Base-by-base conservation (phyloP, 2,329 filamentous ascomycete genomes). In the Pezicula neosporulosa region DNA sequence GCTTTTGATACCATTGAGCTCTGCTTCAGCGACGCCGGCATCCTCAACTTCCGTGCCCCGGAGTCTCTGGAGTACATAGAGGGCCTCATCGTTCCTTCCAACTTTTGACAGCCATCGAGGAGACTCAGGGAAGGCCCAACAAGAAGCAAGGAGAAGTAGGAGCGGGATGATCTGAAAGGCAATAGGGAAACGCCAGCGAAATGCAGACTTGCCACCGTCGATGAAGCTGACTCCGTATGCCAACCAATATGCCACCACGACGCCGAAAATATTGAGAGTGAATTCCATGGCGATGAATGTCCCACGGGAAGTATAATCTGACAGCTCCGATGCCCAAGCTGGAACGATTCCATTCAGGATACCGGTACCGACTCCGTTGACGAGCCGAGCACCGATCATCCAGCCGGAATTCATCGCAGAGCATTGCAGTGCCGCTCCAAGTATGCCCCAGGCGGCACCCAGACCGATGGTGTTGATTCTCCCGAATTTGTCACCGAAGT, bases 401-500 rank as follows among this genome's bases (percentile, higher is more conserved):
- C 65, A 66, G 48, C 61, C 53, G 9, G 60, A 54, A 51, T 60
- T 63, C 42, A 60, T 56, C 18, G 49, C 42, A 16, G 49, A 48
- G 24, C 46, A 27, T 21, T 56, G 53, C 10, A 67, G 58, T 19
- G 64, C 63, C 47, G 59, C 59, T 24, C 66, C 65, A 18, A 63
- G 8, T 15, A 66, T 35, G 18, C 57, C 63, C 49, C 64, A 58
- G 8, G 60, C 60, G 1, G 75, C 67, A 1, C 75, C 75, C 27
- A 74, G 63, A 47, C 78, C 69, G 39, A 79, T 63, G 44, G 74
- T 75, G 50, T 74, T 76, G 58, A 77, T 78, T 28, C 78, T 75
- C n/a, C 78, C 78, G 36, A 78, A 70, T 18, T 69, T 70, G 58
- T 81, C 78, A n/a, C 74, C 78, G 18, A 74, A 62, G 71, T 73